These are phyloP conservation scores for Aspergillus sclerotioniger DNA, from an alignment of 495 filamentous ascomycete species.

Conservation along the genomic window DNA sequence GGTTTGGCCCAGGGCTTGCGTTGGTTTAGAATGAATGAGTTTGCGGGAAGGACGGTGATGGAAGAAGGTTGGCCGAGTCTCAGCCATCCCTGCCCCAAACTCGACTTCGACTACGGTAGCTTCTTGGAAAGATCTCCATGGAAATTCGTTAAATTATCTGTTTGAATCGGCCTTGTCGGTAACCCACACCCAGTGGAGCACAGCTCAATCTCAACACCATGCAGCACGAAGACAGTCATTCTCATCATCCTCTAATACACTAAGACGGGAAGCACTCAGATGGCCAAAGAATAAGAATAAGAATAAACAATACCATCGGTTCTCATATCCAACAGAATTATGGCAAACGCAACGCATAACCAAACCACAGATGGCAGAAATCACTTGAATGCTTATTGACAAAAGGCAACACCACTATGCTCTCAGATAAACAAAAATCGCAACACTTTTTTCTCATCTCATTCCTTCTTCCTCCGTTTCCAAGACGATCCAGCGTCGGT, in stretches of 20 bases:
- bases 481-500: slow-evolving; percentile 51
- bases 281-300: slow-evolving; percentile 5
- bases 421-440: slow-evolving; percentile 13
- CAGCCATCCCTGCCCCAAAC: not conserved
- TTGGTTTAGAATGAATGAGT: not conserved
- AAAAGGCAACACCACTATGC: slow-evolving; percentile 17
- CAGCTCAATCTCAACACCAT: not conserved
- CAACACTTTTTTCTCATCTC: slow-evolving; percentile 26
- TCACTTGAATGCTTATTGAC: slow-evolving; percentile 12
- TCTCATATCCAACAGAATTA: slow-evolving; percentile 23
- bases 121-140: not conserved
- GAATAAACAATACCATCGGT: slow-evolving; percentile 19
- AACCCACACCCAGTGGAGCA: not conserved
- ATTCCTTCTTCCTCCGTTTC: slow-evolving; percentile 26
- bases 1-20: not conserved
- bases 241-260: slow-evolving; percentile 3
- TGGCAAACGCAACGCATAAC: slow-evolving; percentile 6
- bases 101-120: not conserved
- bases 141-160: not conserved
- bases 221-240: not conserved
- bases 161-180: no score
- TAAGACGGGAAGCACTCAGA: not conserved
- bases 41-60: not conserved
- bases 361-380: slow-evolving; percentile 6
- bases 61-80: not conserved